Base-by-base conservation (phyloP, 1,284 basidiomycete species). In the Pascua guehoae region DNA sequence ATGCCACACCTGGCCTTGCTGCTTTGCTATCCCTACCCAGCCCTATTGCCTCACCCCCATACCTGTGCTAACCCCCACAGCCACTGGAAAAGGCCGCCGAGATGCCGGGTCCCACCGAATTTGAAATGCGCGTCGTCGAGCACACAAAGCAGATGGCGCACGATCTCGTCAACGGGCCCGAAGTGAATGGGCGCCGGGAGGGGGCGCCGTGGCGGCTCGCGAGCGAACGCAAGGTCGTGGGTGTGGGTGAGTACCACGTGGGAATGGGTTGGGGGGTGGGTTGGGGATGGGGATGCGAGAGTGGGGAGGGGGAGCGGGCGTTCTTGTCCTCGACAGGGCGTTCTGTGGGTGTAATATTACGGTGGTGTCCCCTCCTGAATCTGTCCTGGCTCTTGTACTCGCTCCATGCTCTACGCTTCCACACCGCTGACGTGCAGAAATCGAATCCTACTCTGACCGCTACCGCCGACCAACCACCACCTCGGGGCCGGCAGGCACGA, bases 371-470 rank as follows among this genome's bases (percentile, higher is more conserved):
- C 7, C 3, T 32, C 24, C 24, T 7, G 3, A 4, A 4, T 18
- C 24, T 14, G 8, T 38, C 43, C 24, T 32, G 24, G 24, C 24
- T 3, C 24, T 32, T 3, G 24, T 32, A 32, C 24, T 32, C 24
- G 24, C 24, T 7, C 24, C 24, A 32, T 32, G 4, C 24, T 32
- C 7, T 44, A 5, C 43, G 7, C 7, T 15, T 42, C 41, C 7
- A 32, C 24, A 32, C 47, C 36, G 16, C 48, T 51, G 17, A 56
- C 49, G 17, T 8, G 24, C 54, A 76, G 75, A 78, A 54, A 74
- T 78, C 61, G 74, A 76, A 53, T 70, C 71, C 5, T 78, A 71
- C 51, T 71, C 75, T 3, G 74, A 76, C 51, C 63, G 71, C 3
- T 68, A 71, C 54, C 48, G 60, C n/a, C 51, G 54, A 4, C 40